phyloP scores from a whole-genome alignment of 2,329 filamentous ascomycete species.

The Immersiporthe knoxdaviesiana region DNA sequence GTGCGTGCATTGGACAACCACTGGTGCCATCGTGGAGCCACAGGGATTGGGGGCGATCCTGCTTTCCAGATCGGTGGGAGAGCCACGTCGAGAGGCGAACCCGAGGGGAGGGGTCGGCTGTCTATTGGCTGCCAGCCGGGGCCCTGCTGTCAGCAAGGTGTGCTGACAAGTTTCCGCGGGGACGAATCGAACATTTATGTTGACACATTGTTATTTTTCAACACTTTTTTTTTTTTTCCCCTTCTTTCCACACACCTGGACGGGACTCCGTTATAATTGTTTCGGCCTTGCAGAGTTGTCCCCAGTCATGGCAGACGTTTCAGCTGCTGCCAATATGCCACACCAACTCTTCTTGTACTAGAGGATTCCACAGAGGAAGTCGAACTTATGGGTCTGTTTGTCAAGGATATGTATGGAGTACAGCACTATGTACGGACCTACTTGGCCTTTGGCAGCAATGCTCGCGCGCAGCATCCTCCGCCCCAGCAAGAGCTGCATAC shows the following conservation, averaged over 20 bases:
- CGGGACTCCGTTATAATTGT: neutral
- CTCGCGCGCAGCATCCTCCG: neutral
- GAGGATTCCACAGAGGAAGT: neutral
- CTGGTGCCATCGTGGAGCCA: slow-evolving; percentile 2
- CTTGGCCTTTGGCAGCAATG: neutral
- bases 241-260: neutral
- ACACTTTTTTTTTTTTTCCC: too few relatives aligned
- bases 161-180: neutral
- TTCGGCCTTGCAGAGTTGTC: neutral
- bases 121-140: neutral
- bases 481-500: too few relatives aligned
- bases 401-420: too few relatives aligned
- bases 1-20: neutral
- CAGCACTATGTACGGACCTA: too few relatives aligned
- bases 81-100: slow-evolving; percentile 1
- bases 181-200: neutral
- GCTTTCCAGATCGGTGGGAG: neutral
- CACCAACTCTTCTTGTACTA: neutral
- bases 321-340: neutral
- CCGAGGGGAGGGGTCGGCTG: slow-evolving; percentile 2
- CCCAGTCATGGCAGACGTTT: neutral
- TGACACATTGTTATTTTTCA: neutral
- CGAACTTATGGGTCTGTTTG: neutral
- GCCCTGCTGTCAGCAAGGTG: neutral
- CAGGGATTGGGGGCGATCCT: slow-evolving; percentile 1